Evolutionary conservation across 176 grass and related monocot genomes (phyloP).

Genomic region (Neostapfia colusana): DNA sequence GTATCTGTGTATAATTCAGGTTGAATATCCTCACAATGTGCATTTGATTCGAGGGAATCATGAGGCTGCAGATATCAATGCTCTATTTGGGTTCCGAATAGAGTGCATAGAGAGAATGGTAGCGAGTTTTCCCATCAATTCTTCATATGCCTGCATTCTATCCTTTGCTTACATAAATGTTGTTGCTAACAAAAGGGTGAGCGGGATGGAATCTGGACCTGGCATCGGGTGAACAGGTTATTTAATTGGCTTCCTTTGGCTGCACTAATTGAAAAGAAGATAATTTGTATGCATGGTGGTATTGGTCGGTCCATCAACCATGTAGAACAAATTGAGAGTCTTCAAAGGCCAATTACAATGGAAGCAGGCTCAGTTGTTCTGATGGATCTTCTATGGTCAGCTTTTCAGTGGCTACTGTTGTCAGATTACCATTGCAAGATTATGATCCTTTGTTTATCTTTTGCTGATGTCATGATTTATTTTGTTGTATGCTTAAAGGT

Average conservation of each 20-base stretch:
- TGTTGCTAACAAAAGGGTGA: slow-evolving; percentile 73
- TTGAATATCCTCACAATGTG: slow-evolving; percentile 93
- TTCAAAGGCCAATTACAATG: slow-evolving; percentile 94
- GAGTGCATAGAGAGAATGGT: slow-evolving; percentile 99
- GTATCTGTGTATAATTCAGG: slow-evolving; percentile 50
- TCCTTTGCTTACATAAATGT: slow-evolving; percentile 11
- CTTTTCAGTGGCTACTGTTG: slow-evolving; percentile 25
- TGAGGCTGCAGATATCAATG: slow-evolving; percentile 99
- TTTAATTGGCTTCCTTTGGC: slow-evolving; percentile 99
- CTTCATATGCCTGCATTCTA: background rate
- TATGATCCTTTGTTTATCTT: slow-evolving; percentile 24
- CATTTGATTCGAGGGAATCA: slow-evolving; percentile 99
- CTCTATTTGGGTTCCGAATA: slow-evolving; percentile 94
- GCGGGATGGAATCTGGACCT: slow-evolving; percentile 94
- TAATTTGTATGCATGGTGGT: slow-evolving; percentile 99
- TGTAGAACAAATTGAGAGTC: slow-evolving; percentile 93
- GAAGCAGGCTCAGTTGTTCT: slow-evolving; percentile 98
- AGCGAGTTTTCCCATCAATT: slow-evolving; percentile 27
- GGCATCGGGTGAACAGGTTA: slow-evolving; percentile 87
- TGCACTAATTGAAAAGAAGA: slow-evolving; percentile 97
- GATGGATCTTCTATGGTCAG: slow-evolving; percentile 97
- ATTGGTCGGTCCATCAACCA: slow-evolving; percentile 98
- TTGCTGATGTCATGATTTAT: slow-evolving; percentile 16
- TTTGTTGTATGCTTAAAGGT: slow-evolving; percentile 57
- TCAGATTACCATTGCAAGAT: slow-evolving; percentile 34